Base-by-base conservation (phyloP, 2,329 filamentous ascomycete species). In the Cadophora malorum region DNA sequence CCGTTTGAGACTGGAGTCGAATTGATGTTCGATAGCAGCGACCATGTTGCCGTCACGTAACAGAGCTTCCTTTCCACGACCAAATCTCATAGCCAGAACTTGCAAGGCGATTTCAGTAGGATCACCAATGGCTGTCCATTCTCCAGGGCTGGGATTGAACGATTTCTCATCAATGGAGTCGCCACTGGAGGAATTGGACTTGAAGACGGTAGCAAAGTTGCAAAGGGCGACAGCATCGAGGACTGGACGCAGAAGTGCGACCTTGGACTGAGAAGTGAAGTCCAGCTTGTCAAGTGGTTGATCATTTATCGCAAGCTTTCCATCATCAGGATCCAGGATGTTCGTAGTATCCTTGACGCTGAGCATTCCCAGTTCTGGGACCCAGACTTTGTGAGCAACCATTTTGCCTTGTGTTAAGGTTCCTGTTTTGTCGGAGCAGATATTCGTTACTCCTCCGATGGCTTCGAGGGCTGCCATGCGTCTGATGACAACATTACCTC, bases 51-150 rank as follows among this genome's bases (percentile, higher is more conserved):
- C 78, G 25, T 78, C 76, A 66, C 85, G 83, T 2, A 88, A 79
- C 0, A 77, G 75, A 74, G 85, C 77, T 0, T 79, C 86, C 75
- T 84, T 84, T 63, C 80, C 83, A 68, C 84, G 83, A 35, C 84
- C 83, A 72, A 92, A 92, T 21, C 90, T 87, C 80, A 89, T 88
- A 58, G 90, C 89, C 69, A 93, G 90, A 10, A 92, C 90, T 71
- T 91, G 89, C 19, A 93, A 85, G 12, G 91, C 90, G 68, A 93
- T 91, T 73, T 93, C 90, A 3, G 91, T 93, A 3, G 89, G 88
- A 72, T 91, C 88, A 60, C 89, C 90, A 52, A 88, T 80, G 23
- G 87, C 87, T 52, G 81, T 83, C 87, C 88, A 91, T 35, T 66
- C 63, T 25, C 64, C 70, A 45, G 63, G 23, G 19, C 16, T n/a